phyloP scores from a whole-genome alignment of 1,284 basidiomycete genomes.

The Malassezia sympodialis region DNA sequence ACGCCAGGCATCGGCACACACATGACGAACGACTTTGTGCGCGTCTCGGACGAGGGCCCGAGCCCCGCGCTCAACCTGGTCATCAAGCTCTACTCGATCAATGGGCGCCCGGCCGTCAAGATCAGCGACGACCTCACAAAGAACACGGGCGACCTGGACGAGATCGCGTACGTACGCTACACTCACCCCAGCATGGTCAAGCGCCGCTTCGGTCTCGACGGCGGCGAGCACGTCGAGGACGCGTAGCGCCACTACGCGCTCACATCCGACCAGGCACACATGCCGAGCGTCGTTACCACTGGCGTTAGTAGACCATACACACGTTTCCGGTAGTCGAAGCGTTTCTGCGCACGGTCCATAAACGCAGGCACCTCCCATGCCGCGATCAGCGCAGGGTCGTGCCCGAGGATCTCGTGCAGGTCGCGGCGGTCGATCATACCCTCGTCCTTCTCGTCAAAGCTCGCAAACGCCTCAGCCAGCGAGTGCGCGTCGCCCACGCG shows the following conservation, averaged over 20 bases:
- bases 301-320: conserved; percentile 9
- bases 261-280: conserved; percentile 6
- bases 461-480: conserved; percentile 42
- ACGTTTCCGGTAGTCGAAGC: conserved; percentile 46
- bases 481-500: conserved; percentile 36
- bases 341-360: conserved; percentile 33
- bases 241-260: conserved; percentile 6
- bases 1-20: conserved; percentile 27
- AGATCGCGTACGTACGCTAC: conserved; percentile 22
- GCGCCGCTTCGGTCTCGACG: conserved; percentile 20
- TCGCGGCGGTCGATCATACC: conserved; percentile 34
- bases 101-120: conserved; percentile 37
- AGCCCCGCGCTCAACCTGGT: conserved; percentile 44
- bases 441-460: conserved; percentile 44
- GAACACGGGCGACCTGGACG: conserved; percentile 39
- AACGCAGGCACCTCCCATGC: conserved; percentile 22
- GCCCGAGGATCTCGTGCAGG: conserved; percentile 35
- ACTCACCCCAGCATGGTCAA: conserved; percentile 17
- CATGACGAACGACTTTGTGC: conserved; percentile 36
- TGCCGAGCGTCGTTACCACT: conserved; percentile 11
- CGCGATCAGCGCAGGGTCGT: conserved; percentile 22
- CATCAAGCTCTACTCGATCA: conserved; percentile 39
- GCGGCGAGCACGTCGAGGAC: conserved; percentile 15
- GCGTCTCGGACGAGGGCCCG: conserved; percentile 1
- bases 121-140: conserved; percentile 46